Base-by-base conservation (phyloP, 2,329 filamentous ascomycete genomes). In the Thielaviopsis ethacetica region DNA sequence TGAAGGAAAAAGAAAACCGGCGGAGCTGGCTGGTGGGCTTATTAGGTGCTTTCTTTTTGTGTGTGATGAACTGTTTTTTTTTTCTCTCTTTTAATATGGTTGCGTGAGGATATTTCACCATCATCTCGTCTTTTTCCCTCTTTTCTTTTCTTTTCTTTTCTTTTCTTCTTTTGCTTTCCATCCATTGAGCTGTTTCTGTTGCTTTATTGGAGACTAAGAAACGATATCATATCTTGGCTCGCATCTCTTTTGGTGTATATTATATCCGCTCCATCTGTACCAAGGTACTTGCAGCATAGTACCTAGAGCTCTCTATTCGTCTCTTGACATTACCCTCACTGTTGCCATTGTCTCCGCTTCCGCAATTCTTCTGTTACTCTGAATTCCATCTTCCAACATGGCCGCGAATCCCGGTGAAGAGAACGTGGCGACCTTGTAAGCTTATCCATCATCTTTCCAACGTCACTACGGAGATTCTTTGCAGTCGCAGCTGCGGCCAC, bases 391-490 rank as follows among this genome's bases (percentile, higher is more conserved):
- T 22, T 34, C 58, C 54, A 69, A 61, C 13, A 78, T 78, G 76
- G 73, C 75, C 54, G 68, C 71, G 30, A 68, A 70, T 62, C 71
- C 71, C 47, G 76, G 75, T 56, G 76, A 78, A 68, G 76, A 78
- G 65, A 73, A 75, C 61, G 74, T 76, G 58, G 75, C 74, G 53
- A 77, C 75, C 27, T 71, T 78, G 76, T 78, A 65, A 72, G 75
- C 44, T 19, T 70, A 49, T 49, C n/a, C n/a, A 49, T 12, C 44
- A 17, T 19, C 10, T 50, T 27, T 15, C 30, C 38, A 30, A 27
- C 15, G 22, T 22, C 12, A 19, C 38, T 24, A 58, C 53, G 54
- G 53, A 59, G 27, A 49, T 22, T 47, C 12, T 17, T n/a, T 9
- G 19, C 15, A 57, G 61, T 34, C 15, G 41, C 15, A 47, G 34